These are phyloP conservation scores for Entomophthora muscae DNA, from an alignment of 371 early-diverging fungal species.

Conservation along the genomic window DNA sequence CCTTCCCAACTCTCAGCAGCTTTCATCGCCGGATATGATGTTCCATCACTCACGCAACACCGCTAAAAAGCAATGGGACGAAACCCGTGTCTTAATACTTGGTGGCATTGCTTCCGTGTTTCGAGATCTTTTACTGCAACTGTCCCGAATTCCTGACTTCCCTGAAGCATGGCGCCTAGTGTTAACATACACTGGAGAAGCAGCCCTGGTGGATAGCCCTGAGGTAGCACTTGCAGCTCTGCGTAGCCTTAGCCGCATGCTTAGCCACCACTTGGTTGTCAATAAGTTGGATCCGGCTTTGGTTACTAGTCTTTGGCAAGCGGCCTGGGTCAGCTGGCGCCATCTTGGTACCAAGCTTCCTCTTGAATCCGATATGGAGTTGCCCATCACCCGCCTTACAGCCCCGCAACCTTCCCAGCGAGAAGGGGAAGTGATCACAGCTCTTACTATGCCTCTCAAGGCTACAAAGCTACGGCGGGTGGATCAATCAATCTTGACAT, in stretches of 20 bases:
- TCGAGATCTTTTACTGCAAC: constrained; percentile 38
- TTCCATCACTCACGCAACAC: constrained; percentile 52
- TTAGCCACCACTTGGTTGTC: constrained; percentile 20
- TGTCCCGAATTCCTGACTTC: constrained; percentile 36
- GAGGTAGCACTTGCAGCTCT: constrained; percentile 62
- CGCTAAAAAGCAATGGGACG: constrained; percentile 86
- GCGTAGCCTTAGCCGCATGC: constrained; percentile 43
- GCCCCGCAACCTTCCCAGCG: constrained; percentile 1
- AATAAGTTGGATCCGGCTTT: constrained; percentile 16
- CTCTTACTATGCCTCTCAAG: constrained; percentile 4
- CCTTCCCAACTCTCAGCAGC: constrained; percentile 15
- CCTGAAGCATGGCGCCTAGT: constrained; percentile 39
- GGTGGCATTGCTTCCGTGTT: constrained; percentile 54
- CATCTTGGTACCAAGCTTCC: constrained; percentile 43
- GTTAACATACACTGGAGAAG: constrained; percentile 54
- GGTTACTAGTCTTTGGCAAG: constrained; percentile 34
- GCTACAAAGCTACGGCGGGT: constrained; percentile 10
- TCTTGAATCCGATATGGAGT: constrained; percentile 12
- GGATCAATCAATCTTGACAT: constrained; percentile 8
- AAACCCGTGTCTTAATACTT: constrained; percentile 71
- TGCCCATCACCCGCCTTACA: constrained; percentile 5
- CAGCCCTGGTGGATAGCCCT: constrained; percentile 44
- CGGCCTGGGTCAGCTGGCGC: constrained; percentile 63
- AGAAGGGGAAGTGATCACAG: not conserved
- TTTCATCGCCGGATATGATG: constrained; percentile 20